Percentiles rank a stretch among this genome's conserved stretches.
Evolutionary conservation across 2,329 filamentous ascomycete genomes (phyloP).

Genomic region (Ceratocystis lukuohia): DNA sequence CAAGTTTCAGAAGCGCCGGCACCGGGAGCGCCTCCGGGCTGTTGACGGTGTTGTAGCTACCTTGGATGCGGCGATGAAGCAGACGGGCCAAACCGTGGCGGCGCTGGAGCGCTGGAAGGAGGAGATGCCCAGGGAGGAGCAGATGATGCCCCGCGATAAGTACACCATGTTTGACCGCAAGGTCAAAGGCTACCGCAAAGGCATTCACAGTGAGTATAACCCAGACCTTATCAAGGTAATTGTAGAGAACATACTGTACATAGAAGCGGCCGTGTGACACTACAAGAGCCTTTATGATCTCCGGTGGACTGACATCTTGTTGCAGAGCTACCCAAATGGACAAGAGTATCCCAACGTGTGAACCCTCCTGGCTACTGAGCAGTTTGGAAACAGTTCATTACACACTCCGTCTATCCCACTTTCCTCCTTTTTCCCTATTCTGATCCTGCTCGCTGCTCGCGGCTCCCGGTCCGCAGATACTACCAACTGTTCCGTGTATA

Average conservation of each 20-base stretch:
- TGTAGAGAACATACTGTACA: background rate
- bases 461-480: constrained; percentile 7
- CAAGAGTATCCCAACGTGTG: constrained; percentile 79
- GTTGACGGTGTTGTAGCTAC: constrained; percentile 83
- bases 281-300: background rate
- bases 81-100: constrained; percentile 58
- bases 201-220: constrained; percentile 72
- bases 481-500: background rate
- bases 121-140: constrained; percentile 88
- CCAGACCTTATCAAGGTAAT: background rate
- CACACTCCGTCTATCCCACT: background rate
- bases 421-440: background rate
- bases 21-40: constrained; percentile 66
- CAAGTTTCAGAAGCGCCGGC: constrained; percentile 74
- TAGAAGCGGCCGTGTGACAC: background rate
- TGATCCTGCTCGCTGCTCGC: background rate
- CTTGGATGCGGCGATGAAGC: constrained; percentile 62
- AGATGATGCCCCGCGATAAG: constrained; percentile 95
- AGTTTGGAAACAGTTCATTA: background rate
- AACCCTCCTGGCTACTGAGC: constrained; percentile 85
- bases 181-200: constrained; percentile 89
- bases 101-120: constrained; percentile 80
- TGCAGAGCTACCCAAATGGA: constrained; percentile 79
- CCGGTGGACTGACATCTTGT: background rate
- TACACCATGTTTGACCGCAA: constrained; percentile 97